Conservation (phyloP, 164 flowering plant species). For the Euptelea pleiosperma region DNA sequence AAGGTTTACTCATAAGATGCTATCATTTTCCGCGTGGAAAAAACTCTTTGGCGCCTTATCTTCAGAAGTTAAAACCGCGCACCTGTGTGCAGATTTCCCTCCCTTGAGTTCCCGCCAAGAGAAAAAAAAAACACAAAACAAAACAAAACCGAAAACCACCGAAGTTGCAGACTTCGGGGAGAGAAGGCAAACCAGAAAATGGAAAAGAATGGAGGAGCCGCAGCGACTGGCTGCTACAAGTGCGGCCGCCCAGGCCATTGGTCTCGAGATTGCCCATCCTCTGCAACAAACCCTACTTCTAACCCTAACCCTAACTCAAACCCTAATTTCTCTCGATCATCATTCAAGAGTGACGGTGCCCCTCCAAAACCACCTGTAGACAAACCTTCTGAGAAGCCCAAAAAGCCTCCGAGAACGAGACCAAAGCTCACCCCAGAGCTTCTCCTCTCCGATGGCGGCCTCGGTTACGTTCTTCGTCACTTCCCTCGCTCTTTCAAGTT, state of each 20-base stretch:
- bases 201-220: slow-evolving; percentile 33
- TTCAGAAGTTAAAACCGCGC: too few species aligned
- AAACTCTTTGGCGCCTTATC: too few species aligned
- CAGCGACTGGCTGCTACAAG: slow-evolving; percentile 92
- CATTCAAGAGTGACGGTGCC: slow-evolving; percentile 12
- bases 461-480: slow-evolving; percentile 80
- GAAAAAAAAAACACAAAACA: not conserved
- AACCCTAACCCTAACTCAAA: slow-evolving; percentile 14
- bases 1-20: too few species aligned
- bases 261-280: slow-evolving; percentile 89
- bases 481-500: slow-evolving; percentile 75
- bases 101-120: too few species aligned
- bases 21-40: too few species aligned
- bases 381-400: slow-evolving; percentile 40
- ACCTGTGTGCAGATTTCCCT: too few species aligned
- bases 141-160: not conserved
- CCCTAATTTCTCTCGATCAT: slow-evolving; percentile 9
- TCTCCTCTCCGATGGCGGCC: slow-evolving; percentile 78
- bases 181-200: slow-evolving; percentile 6
- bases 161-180: not conserved
- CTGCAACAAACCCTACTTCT: slow-evolving; percentile 29
- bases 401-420: slow-evolving; percentile 50
- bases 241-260: slow-evolving; percentile 99
- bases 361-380: slow-evolving; percentile 10
- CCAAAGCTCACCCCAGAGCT: slow-evolving; percentile 84